A percentile compares a stretch with the other conserved stretches of the same genome.
These are phyloP conservation scores for Rhodamnia argentea DNA, from an alignment of 345 rosid genomes.

Conservation along the genomic window DNA sequence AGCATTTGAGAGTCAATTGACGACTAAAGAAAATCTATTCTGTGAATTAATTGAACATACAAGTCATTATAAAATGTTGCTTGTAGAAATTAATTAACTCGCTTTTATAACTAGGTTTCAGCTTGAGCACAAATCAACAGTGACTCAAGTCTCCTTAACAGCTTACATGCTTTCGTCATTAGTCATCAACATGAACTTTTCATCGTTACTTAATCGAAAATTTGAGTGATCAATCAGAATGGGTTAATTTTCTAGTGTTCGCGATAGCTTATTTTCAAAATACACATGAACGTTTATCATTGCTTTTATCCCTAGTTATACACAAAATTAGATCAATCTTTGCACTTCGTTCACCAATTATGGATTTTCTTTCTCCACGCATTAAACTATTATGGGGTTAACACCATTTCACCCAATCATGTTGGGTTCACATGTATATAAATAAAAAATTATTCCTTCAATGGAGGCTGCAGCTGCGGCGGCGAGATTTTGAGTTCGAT, in stretches of 20 bases:
- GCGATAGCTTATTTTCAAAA: neutral
- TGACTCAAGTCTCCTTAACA: neutral
- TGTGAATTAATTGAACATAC: too few relatives aligned
- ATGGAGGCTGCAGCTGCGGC: too few relatives aligned
- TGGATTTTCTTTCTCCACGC: neutral
- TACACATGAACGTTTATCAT: neutral
- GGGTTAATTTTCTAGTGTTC: neutral
- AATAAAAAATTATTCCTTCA: too few relatives aligned
- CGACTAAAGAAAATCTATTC: too few relatives aligned
- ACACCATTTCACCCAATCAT: neutral
- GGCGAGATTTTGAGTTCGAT: too few relatives aligned
- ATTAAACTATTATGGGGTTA: neutral
- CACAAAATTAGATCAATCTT: neutral
- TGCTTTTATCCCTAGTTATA: neutral
- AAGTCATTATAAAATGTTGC: too few relatives aligned
- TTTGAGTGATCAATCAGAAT: neutral
- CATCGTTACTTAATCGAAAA: neutral
- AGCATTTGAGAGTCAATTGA: too few relatives aligned
- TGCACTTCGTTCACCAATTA: neutral
- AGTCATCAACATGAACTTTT: neutral
- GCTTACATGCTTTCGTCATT: too few relatives aligned
- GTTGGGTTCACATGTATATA: neutral
- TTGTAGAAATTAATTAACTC: too few relatives aligned
- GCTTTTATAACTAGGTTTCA: too few relatives aligned
- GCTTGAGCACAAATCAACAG: too few relatives aligned